Conservation (phyloP, 768 basidiomycete species). For the Amanita brunnescens region DNA sequence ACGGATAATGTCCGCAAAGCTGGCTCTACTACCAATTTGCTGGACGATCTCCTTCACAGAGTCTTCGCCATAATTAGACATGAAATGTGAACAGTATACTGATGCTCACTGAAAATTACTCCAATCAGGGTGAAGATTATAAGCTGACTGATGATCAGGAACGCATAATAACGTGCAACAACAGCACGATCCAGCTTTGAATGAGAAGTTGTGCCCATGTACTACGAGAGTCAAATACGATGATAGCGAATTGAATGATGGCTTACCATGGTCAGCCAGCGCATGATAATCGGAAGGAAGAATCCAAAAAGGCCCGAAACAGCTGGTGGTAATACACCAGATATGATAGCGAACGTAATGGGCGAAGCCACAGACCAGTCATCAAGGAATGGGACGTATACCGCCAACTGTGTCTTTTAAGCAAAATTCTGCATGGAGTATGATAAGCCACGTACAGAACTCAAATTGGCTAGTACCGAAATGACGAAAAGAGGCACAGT, state of each 20-base stretch:
- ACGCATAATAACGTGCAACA: constrained; percentile 86
- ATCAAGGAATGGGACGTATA: constrained; percentile 69
- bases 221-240: constrained; percentile 53
- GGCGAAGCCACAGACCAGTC: constrained; percentile 58
- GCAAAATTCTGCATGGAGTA: not conserved
- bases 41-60: constrained; percentile 36
- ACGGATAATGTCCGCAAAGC: constrained; percentile 36
- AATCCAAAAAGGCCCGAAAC: constrained; percentile 86
- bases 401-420: constrained; percentile 38
- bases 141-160: constrained; percentile 90
- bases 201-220: constrained; percentile 54
- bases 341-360: constrained; percentile 70
- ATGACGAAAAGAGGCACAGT: constrained; percentile 88
- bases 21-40: constrained; percentile 34
- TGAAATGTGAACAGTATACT: constrained; percentile 7
- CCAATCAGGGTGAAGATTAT: constrained; percentile 92
- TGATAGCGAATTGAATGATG: constrained; percentile 33
- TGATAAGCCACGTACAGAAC: constrained; percentile 42
- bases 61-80: constrained; percentile 16
- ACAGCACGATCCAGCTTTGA: constrained; percentile 86
- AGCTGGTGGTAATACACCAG: constrained; percentile 88
- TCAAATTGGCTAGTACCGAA: constrained; percentile 86
- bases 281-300: constrained; percentile 88
- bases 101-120: constrained; percentile 67
- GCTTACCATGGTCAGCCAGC: constrained; percentile 65